Conservation (phyloP, 2,329 filamentous ascomycete species). For the Trichoderma pleuroti region DNA sequence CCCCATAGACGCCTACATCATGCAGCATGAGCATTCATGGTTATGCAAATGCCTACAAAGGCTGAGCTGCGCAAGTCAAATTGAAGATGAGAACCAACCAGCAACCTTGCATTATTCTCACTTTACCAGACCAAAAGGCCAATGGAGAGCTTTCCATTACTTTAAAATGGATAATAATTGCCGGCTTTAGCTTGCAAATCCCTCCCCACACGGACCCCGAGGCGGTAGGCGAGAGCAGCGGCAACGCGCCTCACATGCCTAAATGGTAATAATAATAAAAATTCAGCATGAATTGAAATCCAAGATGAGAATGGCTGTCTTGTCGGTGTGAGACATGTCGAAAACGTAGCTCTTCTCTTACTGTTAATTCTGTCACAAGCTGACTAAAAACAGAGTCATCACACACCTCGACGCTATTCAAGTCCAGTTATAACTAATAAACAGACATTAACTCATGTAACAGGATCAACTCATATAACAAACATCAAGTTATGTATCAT, state of each 20-base stretch:
- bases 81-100: not conserved
- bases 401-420: not conserved
- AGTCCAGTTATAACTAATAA: not conserved
- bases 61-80: not conserved
- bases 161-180: not conserved
- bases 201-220: not conserved
- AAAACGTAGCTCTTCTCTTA: not conserved
- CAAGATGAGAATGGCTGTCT: not conserved
- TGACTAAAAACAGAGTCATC: not conserved
- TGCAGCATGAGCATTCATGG: not conserved
- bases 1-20: not conserved
- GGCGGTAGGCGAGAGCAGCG: not conserved
- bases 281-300: not conserved
- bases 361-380: not conserved
- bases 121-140: not conserved
- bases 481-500: not conserved
- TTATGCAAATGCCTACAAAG: not conserved
- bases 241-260: not conserved
- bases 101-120: not conserved
- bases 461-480: not conserved
- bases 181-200: not conserved
- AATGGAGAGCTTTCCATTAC: not conserved
- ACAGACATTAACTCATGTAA: not conserved
- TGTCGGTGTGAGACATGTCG: not conserved
- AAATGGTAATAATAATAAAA: not conserved